Conservation (phyloP, 805 yeast species). For the Candida stauntonica region DNA sequence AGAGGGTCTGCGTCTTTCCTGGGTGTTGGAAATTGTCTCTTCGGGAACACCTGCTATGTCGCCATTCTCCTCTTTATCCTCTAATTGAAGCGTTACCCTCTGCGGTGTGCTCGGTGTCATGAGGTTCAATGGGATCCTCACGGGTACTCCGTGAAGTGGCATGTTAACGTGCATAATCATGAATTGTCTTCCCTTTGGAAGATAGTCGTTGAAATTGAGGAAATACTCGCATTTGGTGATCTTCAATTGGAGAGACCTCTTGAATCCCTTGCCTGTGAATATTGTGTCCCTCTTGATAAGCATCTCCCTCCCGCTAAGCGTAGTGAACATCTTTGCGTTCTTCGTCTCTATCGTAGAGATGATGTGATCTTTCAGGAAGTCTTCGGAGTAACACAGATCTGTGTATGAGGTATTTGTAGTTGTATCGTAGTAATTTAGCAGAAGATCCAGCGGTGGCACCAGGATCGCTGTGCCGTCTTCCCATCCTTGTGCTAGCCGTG, state of each 20-base stretch:
- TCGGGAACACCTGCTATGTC: no score
- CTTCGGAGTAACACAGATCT: conserved; percentile 54
- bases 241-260: conserved; percentile 37
- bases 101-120: conserved; percentile 5
- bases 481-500: conserved; percentile 31
- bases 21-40: no score
- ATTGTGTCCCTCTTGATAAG: conserved; percentile 51
- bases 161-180: conserved; percentile 54
- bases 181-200: conserved; percentile 52
- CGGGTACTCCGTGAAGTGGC: conserved; percentile 43
- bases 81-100: background rate
- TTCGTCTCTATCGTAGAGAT: conserved; percentile 35
- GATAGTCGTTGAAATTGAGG: conserved; percentile 49
- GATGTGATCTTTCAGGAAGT: conserved; percentile 62
- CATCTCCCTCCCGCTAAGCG: conserved; percentile 54
- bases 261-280: conserved; percentile 57
- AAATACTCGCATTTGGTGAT: conserved; percentile 46
- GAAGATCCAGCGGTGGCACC: conserved; percentile 55
- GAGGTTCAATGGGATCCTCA: conserved; percentile 7
- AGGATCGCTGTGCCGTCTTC: conserved; percentile 49
- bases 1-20: conserved; percentile 6
- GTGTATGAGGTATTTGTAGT: conserved; percentile 36
- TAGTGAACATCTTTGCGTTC: conserved; percentile 39
- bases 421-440: conserved; percentile 37
- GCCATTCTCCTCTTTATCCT: conserved; percentile 1